These are phyloP conservation scores for Warburgia ugandensis DNA, from an alignment of 164 flowering plant species.

Conservation along the genomic window DNA sequence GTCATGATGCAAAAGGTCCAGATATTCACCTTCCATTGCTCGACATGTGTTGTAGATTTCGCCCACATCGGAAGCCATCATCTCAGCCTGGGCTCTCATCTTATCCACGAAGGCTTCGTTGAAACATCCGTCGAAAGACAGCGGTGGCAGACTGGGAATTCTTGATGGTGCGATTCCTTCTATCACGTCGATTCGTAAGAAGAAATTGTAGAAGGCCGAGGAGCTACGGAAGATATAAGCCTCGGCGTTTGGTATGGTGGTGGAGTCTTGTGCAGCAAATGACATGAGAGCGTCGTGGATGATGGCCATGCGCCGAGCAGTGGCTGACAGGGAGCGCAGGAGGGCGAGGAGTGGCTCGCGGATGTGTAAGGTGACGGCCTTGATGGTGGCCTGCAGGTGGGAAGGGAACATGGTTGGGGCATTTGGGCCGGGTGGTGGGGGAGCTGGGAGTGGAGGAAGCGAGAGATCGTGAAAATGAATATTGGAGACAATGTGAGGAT, in stretches of 20 bases:
- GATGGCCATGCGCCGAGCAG: constrained; percentile 27
- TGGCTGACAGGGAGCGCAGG: constrained; percentile 23
- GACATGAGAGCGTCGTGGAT: constrained; percentile 59
- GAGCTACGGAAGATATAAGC: constrained; percentile 40
- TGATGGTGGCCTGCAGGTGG: constrained; percentile 40
- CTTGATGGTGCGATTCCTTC: constrained; percentile 11
- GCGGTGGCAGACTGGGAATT: constrained; percentile 8
- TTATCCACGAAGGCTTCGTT: constrained; percentile 29
- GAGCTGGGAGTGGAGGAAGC: constrained; percentile 23
- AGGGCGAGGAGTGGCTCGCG: constrained; percentile 37
- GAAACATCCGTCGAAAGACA: constrained; percentile 37
- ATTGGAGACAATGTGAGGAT: constrained; percentile 11
- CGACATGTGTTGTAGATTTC: constrained; percentile 39
- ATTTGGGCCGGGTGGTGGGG: constrained; percentile 40
- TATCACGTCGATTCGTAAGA: constrained; percentile 15
- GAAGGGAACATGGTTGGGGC: constrained; percentile 35
- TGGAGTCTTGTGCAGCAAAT: constrained; percentile 39
- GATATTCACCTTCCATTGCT: constrained; percentile 31
- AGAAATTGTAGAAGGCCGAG: constrained; percentile 35
- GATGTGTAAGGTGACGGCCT: constrained; percentile 26
- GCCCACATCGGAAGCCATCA: constrained; percentile 20
- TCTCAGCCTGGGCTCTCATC: background rate
- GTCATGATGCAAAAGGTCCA: constrained; percentile 23
- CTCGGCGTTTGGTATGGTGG: constrained; percentile 35
- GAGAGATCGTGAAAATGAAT: constrained; percentile 47